Percentiles rank a stretch among this genome's conserved stretches.
phyloP scores from a whole-genome alignment of 2,329 filamentous ascomycete genomes.

The Hymenoscyphus fraxineus region DNA sequence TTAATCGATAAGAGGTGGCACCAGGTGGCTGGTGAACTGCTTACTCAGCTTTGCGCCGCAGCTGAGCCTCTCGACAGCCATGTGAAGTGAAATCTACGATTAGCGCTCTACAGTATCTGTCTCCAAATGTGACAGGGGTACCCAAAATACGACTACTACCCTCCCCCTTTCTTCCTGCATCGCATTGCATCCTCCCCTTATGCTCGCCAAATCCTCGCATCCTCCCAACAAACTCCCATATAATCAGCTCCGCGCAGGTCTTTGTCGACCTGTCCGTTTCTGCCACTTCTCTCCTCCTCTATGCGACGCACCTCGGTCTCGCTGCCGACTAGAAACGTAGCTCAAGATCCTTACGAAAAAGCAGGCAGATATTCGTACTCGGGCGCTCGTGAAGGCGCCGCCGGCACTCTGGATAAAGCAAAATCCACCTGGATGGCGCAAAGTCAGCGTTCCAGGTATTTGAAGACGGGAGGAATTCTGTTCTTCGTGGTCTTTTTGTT shows the following conservation, averaged over 20 bases:
- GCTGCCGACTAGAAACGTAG: slow-evolving; percentile 57
- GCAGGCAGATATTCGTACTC: slow-evolving; percentile 53
- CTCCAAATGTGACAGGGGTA: background rate
- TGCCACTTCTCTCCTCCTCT: slow-evolving; percentile 25
- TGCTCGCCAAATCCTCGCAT: slow-evolving; percentile 8
- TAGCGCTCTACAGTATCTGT: background rate
- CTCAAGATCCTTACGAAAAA: slow-evolving; percentile 63
- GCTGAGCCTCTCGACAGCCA: no score
- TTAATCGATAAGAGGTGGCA: background rate
- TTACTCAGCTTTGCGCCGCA: background rate
- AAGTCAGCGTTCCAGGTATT: slow-evolving; percentile 61
- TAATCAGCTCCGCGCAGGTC: slow-evolving; percentile 9
- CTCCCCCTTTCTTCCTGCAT: slow-evolving; percentile 12
- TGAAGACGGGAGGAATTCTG: slow-evolving; percentile 61
- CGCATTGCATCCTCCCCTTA: slow-evolving; percentile 4
- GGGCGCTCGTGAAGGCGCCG: slow-evolving; percentile 39
- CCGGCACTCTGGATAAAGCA: slow-evolving; percentile 50
- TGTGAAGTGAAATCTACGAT: no score
- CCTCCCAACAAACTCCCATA: slow-evolving; percentile 5
- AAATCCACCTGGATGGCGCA: slow-evolving; percentile 59
- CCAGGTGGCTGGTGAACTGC: background rate
- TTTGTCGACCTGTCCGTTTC: slow-evolving; percentile 12
- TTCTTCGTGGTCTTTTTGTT: slow-evolving; percentile 58
- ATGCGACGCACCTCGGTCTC: slow-evolving; percentile 67
- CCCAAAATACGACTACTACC: background rate